A percentile compares a stretch with the other conserved stretches of the same genome.
phyloP scores from a whole-genome alignment of 2,329 filamentous ascomycete species.

The Plectosphaerella cucumerina region DNA sequence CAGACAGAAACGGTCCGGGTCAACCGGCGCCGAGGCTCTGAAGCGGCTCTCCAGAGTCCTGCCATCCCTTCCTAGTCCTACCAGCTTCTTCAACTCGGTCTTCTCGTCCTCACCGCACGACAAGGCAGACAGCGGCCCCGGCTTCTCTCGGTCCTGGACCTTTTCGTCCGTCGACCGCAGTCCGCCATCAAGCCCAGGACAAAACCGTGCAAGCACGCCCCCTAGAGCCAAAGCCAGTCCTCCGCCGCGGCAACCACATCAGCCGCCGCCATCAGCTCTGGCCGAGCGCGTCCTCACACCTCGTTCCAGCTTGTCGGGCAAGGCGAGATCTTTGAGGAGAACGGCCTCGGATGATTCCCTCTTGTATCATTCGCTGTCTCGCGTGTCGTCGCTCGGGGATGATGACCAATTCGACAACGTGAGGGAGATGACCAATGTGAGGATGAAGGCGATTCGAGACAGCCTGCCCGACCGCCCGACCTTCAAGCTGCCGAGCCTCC shows the following conservation, averaged over 20 bases:
- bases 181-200: not conserved
- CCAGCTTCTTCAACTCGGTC: slow-evolving; percentile 11
- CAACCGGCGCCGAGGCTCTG: slow-evolving; percentile 52
- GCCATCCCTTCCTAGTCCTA: slow-evolving; percentile 38
- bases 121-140: not conserved
- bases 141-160: not conserved
- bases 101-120: slow-evolving; percentile 12
- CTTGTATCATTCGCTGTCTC: slow-evolving; percentile 70
- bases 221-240: not conserved
- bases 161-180: not conserved
- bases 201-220: not conserved
- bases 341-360: slow-evolving; percentile 76
- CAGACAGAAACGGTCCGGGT: slow-evolving; percentile 47
- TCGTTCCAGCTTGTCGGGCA: not conserved
- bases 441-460: slow-evolving; percentile 86
- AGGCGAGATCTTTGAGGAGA: slow-evolving; percentile 40
- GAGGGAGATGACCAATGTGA: slow-evolving; percentile 79
- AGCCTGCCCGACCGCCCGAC: slow-evolving; percentile 77
- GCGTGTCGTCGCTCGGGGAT: slow-evolving; percentile 79
- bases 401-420: slow-evolving; percentile 77
- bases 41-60: slow-evolving; percentile 53
- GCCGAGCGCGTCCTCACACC: not conserved
- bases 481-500: slow-evolving; percentile 64
- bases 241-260: not conserved
- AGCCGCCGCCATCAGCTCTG: not conserved